phyloP scores from a whole-genome alignment of 2,329 filamentous ascomycete genomes.

The Fusarium sp. region DNA sequence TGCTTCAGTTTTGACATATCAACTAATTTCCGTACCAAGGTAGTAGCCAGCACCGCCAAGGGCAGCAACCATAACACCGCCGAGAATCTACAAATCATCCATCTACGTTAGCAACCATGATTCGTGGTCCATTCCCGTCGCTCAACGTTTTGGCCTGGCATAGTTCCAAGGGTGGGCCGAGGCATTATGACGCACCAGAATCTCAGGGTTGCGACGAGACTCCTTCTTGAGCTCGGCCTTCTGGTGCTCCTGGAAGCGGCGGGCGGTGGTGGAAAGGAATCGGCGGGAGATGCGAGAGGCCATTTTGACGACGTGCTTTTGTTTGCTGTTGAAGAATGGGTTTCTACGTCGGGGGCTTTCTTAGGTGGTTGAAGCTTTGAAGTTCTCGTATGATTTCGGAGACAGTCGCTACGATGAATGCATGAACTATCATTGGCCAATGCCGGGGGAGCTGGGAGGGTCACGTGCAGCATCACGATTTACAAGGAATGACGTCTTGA shows the following conservation, averaged over 20 bases:
- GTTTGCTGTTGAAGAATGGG: conserved; percentile 20
- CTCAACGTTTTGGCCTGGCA: conserved; percentile 3
- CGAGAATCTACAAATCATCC: conserved; percentile 72
- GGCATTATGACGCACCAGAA: conserved; percentile 53
- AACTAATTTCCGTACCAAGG: conserved; percentile 66
- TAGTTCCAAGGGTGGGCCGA: conserved; percentile 22
- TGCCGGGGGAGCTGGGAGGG: conserved; percentile 7
- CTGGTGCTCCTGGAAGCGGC: conserved; percentile 57
- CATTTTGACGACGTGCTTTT: conserved; percentile 53
- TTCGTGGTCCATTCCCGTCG: background rate
- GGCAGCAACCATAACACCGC: conserved; percentile 88
- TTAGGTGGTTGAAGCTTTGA: conserved; percentile 38
- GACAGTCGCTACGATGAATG: conserved; percentile 25
- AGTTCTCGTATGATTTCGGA: conserved; percentile 47
- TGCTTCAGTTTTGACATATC: background rate
- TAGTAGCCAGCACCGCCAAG: conserved; percentile 91
- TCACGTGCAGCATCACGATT: conserved; percentile 33
- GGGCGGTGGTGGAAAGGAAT: conserved; percentile 62
- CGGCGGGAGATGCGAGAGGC: conserved; percentile 65
- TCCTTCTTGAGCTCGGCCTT: conserved; percentile 63
- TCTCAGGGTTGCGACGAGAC: conserved; percentile 62
- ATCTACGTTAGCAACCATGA: conserved; percentile 24
- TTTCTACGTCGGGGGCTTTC: conserved; percentile 26
- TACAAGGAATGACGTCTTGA: conserved; percentile 27
- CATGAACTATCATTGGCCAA: conserved; percentile 42